Conservation (phyloP, 2,329 filamentous ascomycete species). For the Samsoniella hepiali region DNA sequence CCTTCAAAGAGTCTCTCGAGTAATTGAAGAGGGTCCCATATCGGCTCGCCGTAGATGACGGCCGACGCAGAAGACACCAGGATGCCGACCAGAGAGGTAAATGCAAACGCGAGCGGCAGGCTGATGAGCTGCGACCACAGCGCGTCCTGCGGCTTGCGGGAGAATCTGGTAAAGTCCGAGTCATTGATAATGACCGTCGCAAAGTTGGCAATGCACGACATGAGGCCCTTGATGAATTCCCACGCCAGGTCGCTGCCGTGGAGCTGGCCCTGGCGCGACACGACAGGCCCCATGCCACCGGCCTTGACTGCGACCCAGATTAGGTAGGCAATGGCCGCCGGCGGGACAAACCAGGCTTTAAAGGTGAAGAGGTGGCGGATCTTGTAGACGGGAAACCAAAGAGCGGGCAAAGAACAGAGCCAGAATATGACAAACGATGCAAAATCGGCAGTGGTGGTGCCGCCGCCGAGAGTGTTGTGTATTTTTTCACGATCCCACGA, state of each 20-base stretch:
- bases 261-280: conserved; percentile 62
- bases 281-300: conserved; percentile 77
- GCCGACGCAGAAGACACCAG: conserved; percentile 70
- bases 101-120: conserved; percentile 66
- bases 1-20: conserved; percentile 67
- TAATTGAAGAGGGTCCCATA: conserved; percentile 73
- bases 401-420: conserved; percentile 73
- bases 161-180: conserved; percentile 83
- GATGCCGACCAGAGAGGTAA: conserved; percentile 84
- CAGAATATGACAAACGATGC: conserved; percentile 86
- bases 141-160: conserved; percentile 71
- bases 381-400: conserved; percentile 87
- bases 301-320: conserved; percentile 82
- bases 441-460: conserved; percentile 60
- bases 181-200: conserved; percentile 81
- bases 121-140: conserved; percentile 77
- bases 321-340: conserved; percentile 78
- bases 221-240: conserved; percentile 80
- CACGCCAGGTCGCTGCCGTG: conserved; percentile 71
- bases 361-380: conserved; percentile 87
- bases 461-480: conserved; percentile 59
- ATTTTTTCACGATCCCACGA: conserved; percentile 59
- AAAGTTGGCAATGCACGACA: conserved; percentile 88
- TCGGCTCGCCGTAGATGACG: conserved; percentile 62
- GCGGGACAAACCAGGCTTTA: conserved; percentile 80